Percentiles rank a stretch among this genome's conserved stretches.
phyloP scores from a whole-genome alignment of 345 rosid genomes.

The Eucalyptus sp. region DNA sequence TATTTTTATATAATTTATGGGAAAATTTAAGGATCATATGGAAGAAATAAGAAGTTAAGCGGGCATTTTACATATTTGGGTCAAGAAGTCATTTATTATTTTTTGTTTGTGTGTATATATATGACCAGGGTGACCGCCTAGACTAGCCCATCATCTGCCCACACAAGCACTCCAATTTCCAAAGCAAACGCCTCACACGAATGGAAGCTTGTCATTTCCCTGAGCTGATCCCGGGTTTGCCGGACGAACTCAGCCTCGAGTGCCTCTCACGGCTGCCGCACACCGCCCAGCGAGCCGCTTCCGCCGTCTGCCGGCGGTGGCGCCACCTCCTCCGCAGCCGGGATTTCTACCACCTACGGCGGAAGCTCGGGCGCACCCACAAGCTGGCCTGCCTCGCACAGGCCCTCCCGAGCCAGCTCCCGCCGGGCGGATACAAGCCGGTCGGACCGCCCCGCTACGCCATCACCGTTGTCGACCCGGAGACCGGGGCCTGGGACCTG shows the following conservation, averaged over 20 bases:
- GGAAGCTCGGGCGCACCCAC: slow-evolving; percentile 3
- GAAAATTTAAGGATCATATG: fast-evolving
- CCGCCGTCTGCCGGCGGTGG: slow-evolving; percentile 31
- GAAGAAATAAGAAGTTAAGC: fast-evolving
- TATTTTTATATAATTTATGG: too few species aligned
- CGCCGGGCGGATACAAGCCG: not conserved
- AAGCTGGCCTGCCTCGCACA: slow-evolving; percentile 26
- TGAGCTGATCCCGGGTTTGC: slow-evolving; percentile 26
- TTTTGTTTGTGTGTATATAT: too few species aligned
- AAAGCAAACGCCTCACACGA: not conserved
- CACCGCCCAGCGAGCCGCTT: slow-evolving; percentile 16
- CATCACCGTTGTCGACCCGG: slow-evolving; percentile 21
- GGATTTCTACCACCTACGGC: slow-evolving; percentile 19
- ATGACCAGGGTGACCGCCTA: not conserved
- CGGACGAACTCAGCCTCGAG: slow-evolving; percentile 32
- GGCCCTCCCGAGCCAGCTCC: not conserved
- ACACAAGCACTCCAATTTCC: not conserved
- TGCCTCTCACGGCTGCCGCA: slow-evolving; percentile 26
- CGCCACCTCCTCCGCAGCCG: slow-evolving; percentile 11
- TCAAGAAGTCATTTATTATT: too few species aligned
- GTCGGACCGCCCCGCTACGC: slow-evolving; percentile 3
- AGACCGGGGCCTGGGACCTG: slow-evolving; percentile 12
- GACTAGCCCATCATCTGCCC: not conserved
- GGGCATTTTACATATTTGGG: too few species aligned
- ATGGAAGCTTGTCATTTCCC: not conserved